phyloP scores from a whole-genome alignment of 2,329 filamentous ascomycete genomes.

The Chaetomium globosum region DNA sequence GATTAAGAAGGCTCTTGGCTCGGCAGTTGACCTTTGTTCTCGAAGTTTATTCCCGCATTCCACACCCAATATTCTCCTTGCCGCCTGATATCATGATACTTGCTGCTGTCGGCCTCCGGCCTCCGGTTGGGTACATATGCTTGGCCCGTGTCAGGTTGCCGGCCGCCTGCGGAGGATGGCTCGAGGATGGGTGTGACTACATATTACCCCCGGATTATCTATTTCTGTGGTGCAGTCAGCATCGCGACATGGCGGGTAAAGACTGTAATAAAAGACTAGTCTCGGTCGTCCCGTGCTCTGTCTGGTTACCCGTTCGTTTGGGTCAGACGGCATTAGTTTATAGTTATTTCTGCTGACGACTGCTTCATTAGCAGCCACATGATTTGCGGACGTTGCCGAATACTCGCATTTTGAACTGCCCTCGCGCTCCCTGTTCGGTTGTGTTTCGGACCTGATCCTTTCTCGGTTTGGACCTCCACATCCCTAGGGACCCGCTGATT shows the following conservation, averaged over 20 bases:
- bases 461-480: not conserved
- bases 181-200: not conserved
- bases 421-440: not conserved
- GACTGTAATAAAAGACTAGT: not conserved
- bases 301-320: not conserved
- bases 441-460: not conserved
- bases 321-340: not conserved
- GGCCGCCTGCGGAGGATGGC: not conserved
- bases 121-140: not conserved
- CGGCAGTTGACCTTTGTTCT: constrained; percentile 14
- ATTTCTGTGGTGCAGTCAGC: constrained; percentile 8
- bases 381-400: constrained; percentile 11
- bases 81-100: too few species aligned
- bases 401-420: not conserved
- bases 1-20: constrained; percentile 12
- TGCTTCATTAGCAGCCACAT: not conserved
- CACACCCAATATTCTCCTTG: not conserved
- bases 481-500: not conserved
- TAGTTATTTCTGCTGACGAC: constrained; percentile 19
- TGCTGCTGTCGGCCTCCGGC: not conserved
- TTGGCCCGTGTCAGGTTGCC: constrained; percentile 4
- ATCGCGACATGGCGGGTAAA: constrained; percentile 1
- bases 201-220: not conserved
- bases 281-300: constrained; percentile 1
- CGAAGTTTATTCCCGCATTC: not conserved